These are phyloP conservation scores for Erysimum cheiranthoides DNA, from an alignment of 345 rosid genomes.

Conservation along the genomic window DNA sequence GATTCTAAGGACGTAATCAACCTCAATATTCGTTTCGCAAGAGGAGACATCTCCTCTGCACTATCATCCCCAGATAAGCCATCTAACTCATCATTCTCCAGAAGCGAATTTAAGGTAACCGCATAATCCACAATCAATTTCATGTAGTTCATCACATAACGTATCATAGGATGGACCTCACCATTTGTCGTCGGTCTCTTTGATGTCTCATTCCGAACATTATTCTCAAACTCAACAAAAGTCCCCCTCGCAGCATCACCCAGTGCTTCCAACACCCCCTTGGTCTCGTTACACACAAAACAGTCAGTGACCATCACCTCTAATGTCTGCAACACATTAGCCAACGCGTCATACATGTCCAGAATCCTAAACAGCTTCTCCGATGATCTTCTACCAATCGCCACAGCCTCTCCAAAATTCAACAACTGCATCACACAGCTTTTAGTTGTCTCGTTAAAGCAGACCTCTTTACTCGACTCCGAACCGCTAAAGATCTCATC, in stretches of 20 bases:
- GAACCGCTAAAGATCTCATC: constrained; percentile 73
- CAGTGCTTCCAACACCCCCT: constrained; percentile 65
- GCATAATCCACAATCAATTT: constrained; percentile 88
- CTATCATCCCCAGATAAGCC: constrained; percentile 49
- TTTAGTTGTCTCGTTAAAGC: constrained; percentile 87
- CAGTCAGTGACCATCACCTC: constrained; percentile 67
- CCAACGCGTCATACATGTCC: constrained; percentile 90
- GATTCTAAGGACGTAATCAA: constrained; percentile 70
- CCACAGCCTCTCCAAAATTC: constrained; percentile 94
- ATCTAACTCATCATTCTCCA: constrained; percentile 53
- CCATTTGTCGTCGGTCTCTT: constrained; percentile 82
- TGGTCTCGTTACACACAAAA: constrained; percentile 64
- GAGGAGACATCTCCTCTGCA: constrained; percentile 57
- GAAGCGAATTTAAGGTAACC: constrained; percentile 61
- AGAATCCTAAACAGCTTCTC: constrained; percentile 95
- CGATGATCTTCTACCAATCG: constrained; percentile 76
- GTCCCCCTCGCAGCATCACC: constrained; percentile 88
- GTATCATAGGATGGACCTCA: constrained; percentile 94
- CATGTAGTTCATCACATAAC: constrained; percentile 95
- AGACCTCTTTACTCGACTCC: constrained; percentile 65
- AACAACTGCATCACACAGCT: constrained; percentile 85
- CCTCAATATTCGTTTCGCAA: constrained; percentile 63
- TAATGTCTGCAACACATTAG: constrained; percentile 61
- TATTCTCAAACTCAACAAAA: constrained; percentile 88
- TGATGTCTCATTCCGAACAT: constrained; percentile 72